Conservation (phyloP, 1,139 yeast species). For the Kodamaea arcana region DNA sequence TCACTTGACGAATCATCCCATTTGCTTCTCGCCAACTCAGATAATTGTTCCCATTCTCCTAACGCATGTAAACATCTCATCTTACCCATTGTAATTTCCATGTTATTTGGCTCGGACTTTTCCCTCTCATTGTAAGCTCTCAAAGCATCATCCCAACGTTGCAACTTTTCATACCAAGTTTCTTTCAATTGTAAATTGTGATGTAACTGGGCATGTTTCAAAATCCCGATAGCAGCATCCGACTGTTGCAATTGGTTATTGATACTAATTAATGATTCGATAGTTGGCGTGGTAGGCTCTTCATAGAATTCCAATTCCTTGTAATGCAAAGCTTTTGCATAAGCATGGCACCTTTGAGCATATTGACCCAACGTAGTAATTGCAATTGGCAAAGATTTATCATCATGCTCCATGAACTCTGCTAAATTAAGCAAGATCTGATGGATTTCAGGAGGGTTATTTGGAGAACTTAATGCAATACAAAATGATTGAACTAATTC, state of each 20-base stretch:
- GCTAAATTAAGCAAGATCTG: conserved; percentile 86
- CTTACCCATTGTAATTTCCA: conserved; percentile 92
- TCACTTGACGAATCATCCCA: conserved; percentile 78
- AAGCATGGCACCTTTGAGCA: conserved; percentile 95
- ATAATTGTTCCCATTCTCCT: conserved; percentile 95
- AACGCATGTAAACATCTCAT: conserved; percentile 97
- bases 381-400: conserved; percentile 86
- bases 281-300: conserved; percentile 88
- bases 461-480: conserved; percentile 81
- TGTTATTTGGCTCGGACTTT: conserved; percentile 50
- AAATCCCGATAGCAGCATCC: conserved; percentile 96
- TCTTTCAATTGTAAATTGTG: conserved; percentile 91
- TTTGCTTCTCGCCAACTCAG: conserved; percentile 79
- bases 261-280: conserved; percentile 86
- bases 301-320: conserved; percentile 92
- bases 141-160: conserved; percentile 97
- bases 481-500: conserved; percentile 84
- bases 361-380: conserved; percentile 86
- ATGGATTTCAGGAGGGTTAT: conserved; percentile 93
- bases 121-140: conserved; percentile 80
- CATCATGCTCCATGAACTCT: conserved; percentile 97
- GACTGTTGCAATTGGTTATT: conserved; percentile 94
- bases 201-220: conserved; percentile 92
- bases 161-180: conserved; percentile 95
- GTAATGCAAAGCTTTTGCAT: conserved; percentile 94